Percentiles rank a stretch among this genome's conserved stretches.
phyloP scores from a whole-genome alignment of 257 asterid species.

The Solanum medicagineum region DNA sequence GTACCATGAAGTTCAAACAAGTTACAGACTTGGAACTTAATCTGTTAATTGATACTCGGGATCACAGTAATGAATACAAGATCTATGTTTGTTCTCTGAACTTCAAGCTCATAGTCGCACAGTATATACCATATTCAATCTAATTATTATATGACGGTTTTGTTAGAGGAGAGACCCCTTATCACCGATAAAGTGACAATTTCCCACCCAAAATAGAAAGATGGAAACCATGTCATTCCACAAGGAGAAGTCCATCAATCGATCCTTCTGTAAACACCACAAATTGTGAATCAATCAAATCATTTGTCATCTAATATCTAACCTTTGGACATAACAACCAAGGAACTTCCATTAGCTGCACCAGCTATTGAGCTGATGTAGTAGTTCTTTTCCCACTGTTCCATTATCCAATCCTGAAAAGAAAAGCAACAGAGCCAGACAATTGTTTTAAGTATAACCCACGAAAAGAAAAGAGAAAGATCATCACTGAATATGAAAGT shows the following conservation, averaged over 20 bases:
- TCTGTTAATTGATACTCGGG: background rate
- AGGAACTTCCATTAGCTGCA: conserved; percentile 75
- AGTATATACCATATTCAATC: background rate
- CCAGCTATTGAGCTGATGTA: conserved; percentile 98
- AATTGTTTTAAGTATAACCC: background rate
- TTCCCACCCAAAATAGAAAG: background rate
- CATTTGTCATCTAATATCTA: conserved; percentile 1
- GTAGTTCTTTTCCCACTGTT: conserved; percentile 94
- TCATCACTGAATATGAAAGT: background rate
- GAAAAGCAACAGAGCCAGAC: background rate
- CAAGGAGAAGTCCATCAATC: background rate
- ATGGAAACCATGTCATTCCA: background rate
- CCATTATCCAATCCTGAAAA: conserved; percentile 96
- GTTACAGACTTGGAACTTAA: background rate
- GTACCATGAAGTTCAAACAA: background rate
- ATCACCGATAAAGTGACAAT: background rate
- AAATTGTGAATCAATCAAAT: background rate
- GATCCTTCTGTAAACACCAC: background rate
- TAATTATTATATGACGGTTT: background rate
- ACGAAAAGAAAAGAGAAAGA: background rate
- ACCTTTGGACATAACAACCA: conserved; percentile 98
- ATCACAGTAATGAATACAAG: background rate
- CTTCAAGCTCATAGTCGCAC: background rate
- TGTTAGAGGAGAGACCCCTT: background rate
- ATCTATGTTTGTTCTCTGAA: background rate